Conservation (phyloP, 768 basidiomycete genomes). For the Pulveroboletus ravenelii region DNA sequence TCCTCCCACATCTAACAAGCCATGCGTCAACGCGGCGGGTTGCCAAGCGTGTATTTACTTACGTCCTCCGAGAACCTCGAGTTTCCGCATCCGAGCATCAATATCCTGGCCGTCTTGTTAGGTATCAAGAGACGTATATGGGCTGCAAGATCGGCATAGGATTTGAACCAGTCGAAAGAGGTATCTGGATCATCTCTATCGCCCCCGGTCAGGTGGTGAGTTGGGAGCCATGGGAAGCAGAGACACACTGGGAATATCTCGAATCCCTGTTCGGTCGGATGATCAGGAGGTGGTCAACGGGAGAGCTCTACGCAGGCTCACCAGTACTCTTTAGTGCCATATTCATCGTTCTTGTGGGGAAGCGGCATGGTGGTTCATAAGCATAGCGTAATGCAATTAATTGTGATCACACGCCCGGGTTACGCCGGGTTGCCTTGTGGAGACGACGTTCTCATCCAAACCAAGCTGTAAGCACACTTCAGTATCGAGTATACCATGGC, state of each 20-base stretch:
- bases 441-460: background rate
- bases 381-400: background rate
- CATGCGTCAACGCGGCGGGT: conserved; percentile 1
- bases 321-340: conserved; percentile 68
- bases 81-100: conserved; percentile 85
- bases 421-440: background rate
- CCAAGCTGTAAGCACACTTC: conserved; percentile 20
- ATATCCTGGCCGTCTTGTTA: conserved; percentile 51
- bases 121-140: conserved; percentile 61
- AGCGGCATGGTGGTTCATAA: conserved; percentile 29
- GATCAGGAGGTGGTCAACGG: background rate
- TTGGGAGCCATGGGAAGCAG: background rate
- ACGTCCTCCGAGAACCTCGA: conserved; percentile 78
- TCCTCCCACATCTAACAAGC: conserved; percentile 80
- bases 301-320: conserved; percentile 26
- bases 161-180: conserved; percentile 85
- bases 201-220: conserved; percentile 4
- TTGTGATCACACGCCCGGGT: conserved; percentile 13
- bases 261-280: conserved; percentile 48
- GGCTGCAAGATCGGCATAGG: conserved; percentile 65
- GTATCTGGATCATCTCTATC: conserved; percentile 53
- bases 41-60: background rate
- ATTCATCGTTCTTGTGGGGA: conserved; percentile 64
- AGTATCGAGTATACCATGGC: conserved; percentile 23
- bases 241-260: conserved; percentile 59